Percentiles rank a stretch among this genome's conserved stretches.
phyloP scores from a whole-genome alignment of 2,329 filamentous ascomycete genomes.

The Endoconidiophora laricicola region DNA sequence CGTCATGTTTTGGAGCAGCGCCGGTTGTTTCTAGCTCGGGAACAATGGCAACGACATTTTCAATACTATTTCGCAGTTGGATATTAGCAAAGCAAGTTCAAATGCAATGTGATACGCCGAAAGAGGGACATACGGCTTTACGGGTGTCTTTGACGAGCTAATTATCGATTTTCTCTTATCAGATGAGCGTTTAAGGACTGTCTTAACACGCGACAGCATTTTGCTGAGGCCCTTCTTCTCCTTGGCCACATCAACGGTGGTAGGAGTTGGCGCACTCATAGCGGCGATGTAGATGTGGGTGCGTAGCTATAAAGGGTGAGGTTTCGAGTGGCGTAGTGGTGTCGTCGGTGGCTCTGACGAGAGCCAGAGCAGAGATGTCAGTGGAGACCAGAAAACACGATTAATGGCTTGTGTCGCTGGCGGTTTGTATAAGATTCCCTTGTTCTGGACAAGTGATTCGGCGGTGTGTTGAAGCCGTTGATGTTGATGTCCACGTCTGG shows the following conservation, averaged over 20 bases:
- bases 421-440: too few species aligned
- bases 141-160: neutral
- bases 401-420: too few species aligned
- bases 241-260: slow-evolving; percentile 14
- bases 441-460: too few species aligned
- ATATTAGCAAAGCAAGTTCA: neutral
- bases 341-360: too few species aligned
- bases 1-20: slow-evolving; percentile 13
- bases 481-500: too few species aligned
- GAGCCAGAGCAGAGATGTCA: too few species aligned
- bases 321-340: too few species aligned
- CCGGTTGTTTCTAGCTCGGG: slow-evolving; percentile 15
- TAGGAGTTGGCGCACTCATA: neutral
- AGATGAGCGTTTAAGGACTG: slow-evolving; percentile 28
- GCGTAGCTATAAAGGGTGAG: too few species aligned
- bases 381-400: too few species aligned
- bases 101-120: neutral
- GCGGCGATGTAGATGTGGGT: neutral
- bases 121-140: neutral
- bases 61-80: neutral
- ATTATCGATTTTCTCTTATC: slow-evolving; percentile 13
- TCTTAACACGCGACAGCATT: slow-evolving; percentile 32
- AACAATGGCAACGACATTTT: neutral
- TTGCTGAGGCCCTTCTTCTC: slow-evolving; percentile 32
- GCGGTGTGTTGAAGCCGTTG: too few species aligned